These are phyloP conservation scores for Erucastrum elatum DNA, from an alignment of 345 rosid genomes.

Conservation along the genomic window DNA sequence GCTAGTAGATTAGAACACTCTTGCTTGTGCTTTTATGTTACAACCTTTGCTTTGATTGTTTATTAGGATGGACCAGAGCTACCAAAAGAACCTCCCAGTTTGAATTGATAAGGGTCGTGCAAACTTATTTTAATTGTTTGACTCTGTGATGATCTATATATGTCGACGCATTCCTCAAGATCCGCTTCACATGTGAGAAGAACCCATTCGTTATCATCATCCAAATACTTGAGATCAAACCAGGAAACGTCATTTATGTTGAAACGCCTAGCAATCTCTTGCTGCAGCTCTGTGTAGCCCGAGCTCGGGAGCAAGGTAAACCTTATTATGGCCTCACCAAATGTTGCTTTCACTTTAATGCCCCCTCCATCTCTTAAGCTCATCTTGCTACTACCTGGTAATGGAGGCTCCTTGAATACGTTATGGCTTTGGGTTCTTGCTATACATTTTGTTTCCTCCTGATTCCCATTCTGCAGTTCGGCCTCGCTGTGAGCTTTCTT, in stretches of 20 bases:
- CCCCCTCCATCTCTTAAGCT: constrained; percentile 27
- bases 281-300: constrained; percentile 53
- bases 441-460: constrained; percentile 44
- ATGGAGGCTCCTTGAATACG: not conserved
- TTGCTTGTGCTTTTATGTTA: not conserved
- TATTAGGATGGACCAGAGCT: constrained; percentile 31
- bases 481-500: constrained; percentile 51
- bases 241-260: constrained; percentile 43
- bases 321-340: constrained; percentile 64
- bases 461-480: not conserved
- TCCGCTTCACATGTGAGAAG: constrained; percentile 73
- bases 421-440: not conserved
- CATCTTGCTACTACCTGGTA: constrained; percentile 31
- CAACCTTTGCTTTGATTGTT: constrained; percentile 10
- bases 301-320: constrained; percentile 58
- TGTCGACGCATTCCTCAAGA: constrained; percentile 83
- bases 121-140: constrained; percentile 62
- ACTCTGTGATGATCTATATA: constrained; percentile 48
- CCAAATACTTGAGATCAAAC: constrained; percentile 62
- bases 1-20: not conserved
- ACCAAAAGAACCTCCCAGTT: constrained; percentile 37
- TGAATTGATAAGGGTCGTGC: constrained; percentile 44
- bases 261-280: constrained; percentile 61
- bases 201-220: constrained; percentile 73
- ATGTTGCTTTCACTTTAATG: constrained; percentile 61